These are phyloP conservation scores for Amanita polypyramis DNA, from an alignment of 768 basidiomycete species.

Conservation along the genomic window DNA sequence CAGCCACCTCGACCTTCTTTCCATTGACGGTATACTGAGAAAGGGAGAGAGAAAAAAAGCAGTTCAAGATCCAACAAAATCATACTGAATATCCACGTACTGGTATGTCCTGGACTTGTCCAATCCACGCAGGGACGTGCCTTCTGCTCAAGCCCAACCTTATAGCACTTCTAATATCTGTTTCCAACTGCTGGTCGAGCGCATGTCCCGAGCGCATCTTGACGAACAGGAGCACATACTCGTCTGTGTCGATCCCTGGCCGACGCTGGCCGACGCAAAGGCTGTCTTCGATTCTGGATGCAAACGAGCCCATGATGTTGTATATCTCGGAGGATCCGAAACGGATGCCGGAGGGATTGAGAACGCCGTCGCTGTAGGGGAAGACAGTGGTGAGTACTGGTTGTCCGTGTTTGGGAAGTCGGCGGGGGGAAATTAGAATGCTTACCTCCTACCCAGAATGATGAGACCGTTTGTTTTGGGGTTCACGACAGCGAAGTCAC, in stretches of 20 bases:
- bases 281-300: conserved; percentile 47
- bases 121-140: conserved; percentile 66
- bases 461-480: conserved; percentile 50
- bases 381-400: not conserved
- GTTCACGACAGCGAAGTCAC: conserved; percentile 58
- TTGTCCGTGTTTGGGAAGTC: too few relatives aligned
- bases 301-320: conserved; percentile 47
- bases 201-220: conserved; percentile 43
- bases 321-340: conserved; percentile 85
- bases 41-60: not conserved
- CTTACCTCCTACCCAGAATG: conserved; percentile 53
- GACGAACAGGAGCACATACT: conserved; percentile 68
- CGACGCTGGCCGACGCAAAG: conserved; percentile 68
- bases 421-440: not conserved
- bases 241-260: conserved; percentile 45
- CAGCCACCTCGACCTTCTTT: conserved; percentile 70
- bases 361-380: conserved; percentile 48
- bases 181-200: conserved; percentile 33
- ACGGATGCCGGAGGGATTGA: conserved; percentile 73
- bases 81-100: conserved; percentile 27
- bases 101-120: conserved; percentile 56
- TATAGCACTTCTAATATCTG: conserved; percentile 46
- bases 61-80: not conserved
- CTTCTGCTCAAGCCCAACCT: conserved; percentile 50
- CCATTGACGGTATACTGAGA: conserved; percentile 63